Evolutionary conservation across 371 early-diverging fungal species (phyloP).

Genomic region (Mucor velutinosus): DNA sequence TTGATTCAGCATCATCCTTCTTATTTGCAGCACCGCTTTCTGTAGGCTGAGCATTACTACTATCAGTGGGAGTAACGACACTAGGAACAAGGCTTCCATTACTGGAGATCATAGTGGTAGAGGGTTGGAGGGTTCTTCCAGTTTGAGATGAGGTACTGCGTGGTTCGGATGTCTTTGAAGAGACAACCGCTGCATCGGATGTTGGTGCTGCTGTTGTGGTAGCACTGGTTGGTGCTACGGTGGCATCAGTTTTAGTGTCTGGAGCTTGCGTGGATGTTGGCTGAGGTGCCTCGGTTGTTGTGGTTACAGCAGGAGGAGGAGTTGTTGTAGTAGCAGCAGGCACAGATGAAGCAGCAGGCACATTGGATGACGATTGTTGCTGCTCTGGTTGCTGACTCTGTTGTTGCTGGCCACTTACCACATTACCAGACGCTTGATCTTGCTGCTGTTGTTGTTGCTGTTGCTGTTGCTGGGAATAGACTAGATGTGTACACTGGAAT

Average conservation of each 20-base stretch:
- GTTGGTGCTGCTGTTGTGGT: conserved; percentile 4
- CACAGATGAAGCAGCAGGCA: background rate
- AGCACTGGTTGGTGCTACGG: background rate
- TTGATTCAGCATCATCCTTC: background rate
- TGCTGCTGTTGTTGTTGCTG: conserved; percentile 3
- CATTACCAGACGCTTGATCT: background rate
- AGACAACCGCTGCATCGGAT: background rate
- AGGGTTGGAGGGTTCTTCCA: background rate
- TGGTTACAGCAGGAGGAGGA: background rate
- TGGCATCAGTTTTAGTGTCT: background rate
- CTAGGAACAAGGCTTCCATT: background rate
- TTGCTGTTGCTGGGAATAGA: background rate
- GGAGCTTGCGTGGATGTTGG: background rate
- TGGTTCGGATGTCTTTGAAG: background rate
- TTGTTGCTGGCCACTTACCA: background rate
- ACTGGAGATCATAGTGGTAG: background rate
- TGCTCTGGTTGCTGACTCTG: background rate
- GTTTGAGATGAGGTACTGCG: background rate
- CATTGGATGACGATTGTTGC: background rate
- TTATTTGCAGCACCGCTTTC: background rate
- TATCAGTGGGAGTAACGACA: background rate
- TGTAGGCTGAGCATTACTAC: background rate
- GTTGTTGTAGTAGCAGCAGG: background rate
- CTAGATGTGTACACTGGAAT: conserved; percentile 1
- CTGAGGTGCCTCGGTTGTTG: background rate